Evolutionary conservation across 1,139 yeast genomes (phyloP).

Genomic region (Yamadazyma pseudoaaseri): DNA sequence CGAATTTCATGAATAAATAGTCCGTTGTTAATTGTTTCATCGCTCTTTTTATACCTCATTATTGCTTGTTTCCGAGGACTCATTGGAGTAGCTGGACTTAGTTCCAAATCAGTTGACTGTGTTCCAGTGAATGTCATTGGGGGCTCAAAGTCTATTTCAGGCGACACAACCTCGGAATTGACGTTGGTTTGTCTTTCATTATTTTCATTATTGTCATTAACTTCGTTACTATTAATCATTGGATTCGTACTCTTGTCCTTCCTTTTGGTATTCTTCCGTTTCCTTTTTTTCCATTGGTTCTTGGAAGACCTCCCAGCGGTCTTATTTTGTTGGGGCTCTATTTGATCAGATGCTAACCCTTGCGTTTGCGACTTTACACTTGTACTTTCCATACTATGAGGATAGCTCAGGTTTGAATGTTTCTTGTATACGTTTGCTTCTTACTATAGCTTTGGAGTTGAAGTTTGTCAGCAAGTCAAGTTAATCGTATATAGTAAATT

Average conservation of each 20-base stretch:
- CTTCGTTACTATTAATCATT: background rate
- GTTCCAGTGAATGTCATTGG: background rate
- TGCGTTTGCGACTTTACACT: too few relatives aligned
- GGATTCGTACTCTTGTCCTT: background rate
- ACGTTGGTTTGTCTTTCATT: background rate
- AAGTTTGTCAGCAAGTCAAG: too few relatives aligned
- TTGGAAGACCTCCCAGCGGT: background rate
- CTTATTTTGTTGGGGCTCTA: background rate
- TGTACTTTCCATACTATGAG: too few relatives aligned
- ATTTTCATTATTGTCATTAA: background rate
- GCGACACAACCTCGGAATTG: background rate
- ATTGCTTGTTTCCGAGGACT: conserved; percentile 44
- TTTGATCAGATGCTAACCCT: background rate
- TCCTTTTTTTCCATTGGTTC: conserved; percentile 3
- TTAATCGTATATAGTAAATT: too few relatives aligned
- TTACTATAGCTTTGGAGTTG: too few relatives aligned
- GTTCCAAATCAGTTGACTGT: background rate
- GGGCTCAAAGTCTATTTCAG: background rate
- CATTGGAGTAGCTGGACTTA: conserved; percentile 9
- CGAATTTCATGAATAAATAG: conserved; percentile 27
- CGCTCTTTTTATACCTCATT: conserved; percentile 37
- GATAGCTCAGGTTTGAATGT: too few relatives aligned
- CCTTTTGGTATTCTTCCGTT: conserved; percentile 3
- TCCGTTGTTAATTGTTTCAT: conserved; percentile 23
- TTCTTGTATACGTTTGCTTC: too few relatives aligned